Evolutionary conservation across 495 filamentous ascomycete species (phyloP).

Genomic region (Glarea lozoyensis): DNA sequence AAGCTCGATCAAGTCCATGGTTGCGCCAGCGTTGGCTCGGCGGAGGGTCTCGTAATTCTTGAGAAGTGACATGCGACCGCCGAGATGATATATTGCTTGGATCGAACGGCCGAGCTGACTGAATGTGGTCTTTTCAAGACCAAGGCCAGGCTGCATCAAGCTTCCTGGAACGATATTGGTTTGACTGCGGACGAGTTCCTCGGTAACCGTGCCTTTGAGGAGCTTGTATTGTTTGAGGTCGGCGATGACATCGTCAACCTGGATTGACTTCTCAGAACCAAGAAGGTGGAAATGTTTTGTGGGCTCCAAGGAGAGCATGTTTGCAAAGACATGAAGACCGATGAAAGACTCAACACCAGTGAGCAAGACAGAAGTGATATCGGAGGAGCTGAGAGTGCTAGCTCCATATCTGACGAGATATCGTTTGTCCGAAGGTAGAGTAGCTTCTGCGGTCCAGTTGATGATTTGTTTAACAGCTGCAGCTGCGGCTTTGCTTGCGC

Average conservation of each 20-base stretch:
- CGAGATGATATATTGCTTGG: constrained; percentile 20
- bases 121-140: constrained; percentile 9
- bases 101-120: constrained; percentile 9
- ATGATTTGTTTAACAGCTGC: constrained; percentile 8
- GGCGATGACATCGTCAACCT: not conserved
- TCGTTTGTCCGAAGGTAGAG: constrained; percentile 5
- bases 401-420: not conserved
- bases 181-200: constrained; percentile 1
- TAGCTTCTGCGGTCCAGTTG: constrained; percentile 26
- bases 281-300: not conserved
- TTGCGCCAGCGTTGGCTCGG: constrained; percentile 10
- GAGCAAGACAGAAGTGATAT: constrained; percentile 1
- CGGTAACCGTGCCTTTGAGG: not conserved
- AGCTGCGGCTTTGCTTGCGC: constrained; percentile 11
- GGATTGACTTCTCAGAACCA: constrained; percentile 3
- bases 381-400: not conserved
- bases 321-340: constrained; percentile 13
- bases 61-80: constrained; percentile 18
- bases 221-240: constrained; percentile 6
- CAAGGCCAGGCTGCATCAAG: constrained; percentile 10
- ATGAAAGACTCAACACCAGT: constrained; percentile 17
- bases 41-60: constrained; percentile 16
- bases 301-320: not conserved
- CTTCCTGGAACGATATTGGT: constrained; percentile 5
- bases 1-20: constrained; percentile 16